Conservation (phyloP, 768 basidiomycete species). For the Hypholoma sublateritium region DNA sequence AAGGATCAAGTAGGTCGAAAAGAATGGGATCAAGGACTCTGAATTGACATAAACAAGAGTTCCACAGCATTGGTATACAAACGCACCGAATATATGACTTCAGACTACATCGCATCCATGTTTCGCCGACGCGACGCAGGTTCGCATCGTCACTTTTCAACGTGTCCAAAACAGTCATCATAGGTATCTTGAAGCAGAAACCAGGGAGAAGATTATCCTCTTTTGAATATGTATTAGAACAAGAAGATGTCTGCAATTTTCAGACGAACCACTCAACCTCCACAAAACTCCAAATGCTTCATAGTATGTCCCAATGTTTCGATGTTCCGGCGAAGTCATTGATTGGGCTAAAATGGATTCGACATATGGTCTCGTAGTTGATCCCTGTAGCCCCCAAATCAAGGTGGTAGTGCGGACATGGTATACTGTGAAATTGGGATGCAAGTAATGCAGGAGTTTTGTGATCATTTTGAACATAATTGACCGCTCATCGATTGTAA, state of each 20-base stretch:
- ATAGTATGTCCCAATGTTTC: constrained; percentile 55
- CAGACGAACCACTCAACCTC: constrained; percentile 73
- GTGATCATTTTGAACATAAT: constrained; percentile 61
- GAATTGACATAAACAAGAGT: constrained; percentile 2
- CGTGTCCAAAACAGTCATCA: constrained; percentile 86
- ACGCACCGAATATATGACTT: constrained; percentile 86
- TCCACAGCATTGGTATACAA: background rate
- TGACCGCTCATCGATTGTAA: constrained; percentile 54
- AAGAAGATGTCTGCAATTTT: background rate
- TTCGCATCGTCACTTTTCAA: constrained; percentile 74
- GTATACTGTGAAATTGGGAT: constrained; percentile 62
- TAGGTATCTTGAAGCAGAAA: constrained; percentile 77
- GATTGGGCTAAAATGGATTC: constrained; percentile 78
- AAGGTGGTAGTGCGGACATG: constrained; percentile 81
- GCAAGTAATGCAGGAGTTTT: constrained; percentile 75
- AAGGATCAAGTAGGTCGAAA: constrained; percentile 71
- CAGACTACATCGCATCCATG: constrained; percentile 95
- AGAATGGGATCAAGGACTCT: constrained; percentile 92
- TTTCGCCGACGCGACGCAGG: constrained; percentile 80
- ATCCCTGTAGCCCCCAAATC: constrained; percentile 76
- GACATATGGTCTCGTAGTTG: constrained; percentile 57
- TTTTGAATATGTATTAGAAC: constrained; percentile 25
- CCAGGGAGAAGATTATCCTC: constrained; percentile 85
- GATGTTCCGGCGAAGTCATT: constrained; percentile 55
- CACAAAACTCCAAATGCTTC: constrained; percentile 93